These are phyloP conservation scores for Monosporozyma siamensis DNA, from an alignment of 805 yeast genomes.

Conservation along the genomic window DNA sequence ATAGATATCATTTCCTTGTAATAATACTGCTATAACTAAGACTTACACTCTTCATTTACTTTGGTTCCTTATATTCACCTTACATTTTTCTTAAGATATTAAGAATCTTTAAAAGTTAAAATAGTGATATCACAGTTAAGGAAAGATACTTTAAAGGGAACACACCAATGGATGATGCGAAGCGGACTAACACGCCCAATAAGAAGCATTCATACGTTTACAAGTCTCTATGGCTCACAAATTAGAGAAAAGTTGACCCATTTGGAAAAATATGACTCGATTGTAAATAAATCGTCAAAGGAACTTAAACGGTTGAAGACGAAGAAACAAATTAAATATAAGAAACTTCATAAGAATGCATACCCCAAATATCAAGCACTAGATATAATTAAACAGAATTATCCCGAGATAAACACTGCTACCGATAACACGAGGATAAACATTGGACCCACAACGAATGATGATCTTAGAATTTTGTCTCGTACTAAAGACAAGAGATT, in stretches of 20 bases:
- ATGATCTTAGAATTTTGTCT: constrained; percentile 28
- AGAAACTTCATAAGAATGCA: constrained; percentile 19
- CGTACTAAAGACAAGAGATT: constrained; percentile 37
- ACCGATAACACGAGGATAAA: constrained; percentile 5
- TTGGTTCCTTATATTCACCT: no score
- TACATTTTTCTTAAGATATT: no score
- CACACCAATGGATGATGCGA: no score
- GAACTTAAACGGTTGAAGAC: constrained; percentile 13
- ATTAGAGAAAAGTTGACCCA: constrained; percentile 14
- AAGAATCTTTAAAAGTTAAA: no score
- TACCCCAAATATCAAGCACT: constrained; percentile 24
- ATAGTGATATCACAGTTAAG: no score
- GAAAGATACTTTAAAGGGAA: not conserved
- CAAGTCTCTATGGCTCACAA: constrained; percentile 7
- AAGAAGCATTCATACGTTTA: not conserved
- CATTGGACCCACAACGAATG: constrained; percentile 32
- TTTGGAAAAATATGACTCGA: constrained; percentile 10
- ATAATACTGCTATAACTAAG: not conserved
- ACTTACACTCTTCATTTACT: no score
- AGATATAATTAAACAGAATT: constrained; percentile 15
- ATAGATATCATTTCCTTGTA: not conserved
- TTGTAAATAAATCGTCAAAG: constrained; percentile 15
- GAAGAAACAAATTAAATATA: constrained; percentile 12
- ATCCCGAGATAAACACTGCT: constrained; percentile 5
- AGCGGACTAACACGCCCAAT: not conserved